Evolutionary conservation across 1,139 yeast genomes (phyloP), one percentile per base, ranked within the genome.

Genomic region (Geotrichum histeridarum): DNA sequence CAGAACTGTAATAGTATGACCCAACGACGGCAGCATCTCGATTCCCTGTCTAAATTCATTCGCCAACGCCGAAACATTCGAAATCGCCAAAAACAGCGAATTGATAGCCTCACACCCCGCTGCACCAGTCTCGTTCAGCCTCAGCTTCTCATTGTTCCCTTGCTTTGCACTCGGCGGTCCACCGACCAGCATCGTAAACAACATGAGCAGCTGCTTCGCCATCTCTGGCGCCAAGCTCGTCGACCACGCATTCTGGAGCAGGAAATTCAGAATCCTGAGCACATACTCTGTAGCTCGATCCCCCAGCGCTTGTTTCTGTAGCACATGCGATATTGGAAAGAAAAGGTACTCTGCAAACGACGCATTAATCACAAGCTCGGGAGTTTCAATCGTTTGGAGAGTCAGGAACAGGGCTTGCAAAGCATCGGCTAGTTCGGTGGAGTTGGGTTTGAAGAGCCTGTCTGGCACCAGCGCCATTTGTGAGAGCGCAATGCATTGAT

Each of bases 281-380:
- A 78, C 65, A 32, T 70, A 66, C 55, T 79, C 81, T 2, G 75
- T 68, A 46, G 74, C 77, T 1, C 74, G 59, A 52, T 77, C 79
- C 2, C 77, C 73, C 1, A 81, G 62, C 12, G 49, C 50, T 18
- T 71, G 67, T 47, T 68, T 64, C 57, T 78, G 77, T 39, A 84
- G 66, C 1, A 83, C 64, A 55, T 76, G 75, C 1, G 82, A 75
- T 1, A 84, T 60, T 0, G 90, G 89, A 31, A 81, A 77, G 64
- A 82, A 83, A 1, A 83, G 73, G 58, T 83, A 82, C 60, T 83
- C 87, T 0, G 84, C 86, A 18, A 83, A 64, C 36, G 71, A 72
- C 0, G 72, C 61, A 0, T 80, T 70, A 3, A 54, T 31, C 73
- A 53, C 47, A 33, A 53, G 55, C 37, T 55, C 59, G 8, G 63